These are phyloP conservation scores for Trichoderma guizhouense DNA, from an alignment of 2,329 filamentous ascomycete genomes.

Conservation along the genomic window DNA sequence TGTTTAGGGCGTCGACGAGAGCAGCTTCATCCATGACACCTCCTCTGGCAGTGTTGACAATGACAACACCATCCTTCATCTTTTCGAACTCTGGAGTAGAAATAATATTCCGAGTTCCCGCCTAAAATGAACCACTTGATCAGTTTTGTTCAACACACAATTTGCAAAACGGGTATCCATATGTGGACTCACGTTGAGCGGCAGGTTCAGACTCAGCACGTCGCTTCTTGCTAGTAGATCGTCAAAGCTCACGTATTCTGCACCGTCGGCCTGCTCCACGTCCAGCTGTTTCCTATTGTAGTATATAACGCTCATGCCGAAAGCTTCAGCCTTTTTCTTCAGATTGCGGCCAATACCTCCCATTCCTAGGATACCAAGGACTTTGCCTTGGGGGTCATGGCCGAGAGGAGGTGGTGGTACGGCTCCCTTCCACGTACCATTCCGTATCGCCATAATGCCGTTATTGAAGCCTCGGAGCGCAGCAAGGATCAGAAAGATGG, in stretches of 20 bases:
- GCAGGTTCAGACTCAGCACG: slow-evolving; percentile 37
- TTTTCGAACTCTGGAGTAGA: slow-evolving; percentile 34
- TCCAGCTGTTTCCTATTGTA: slow-evolving; percentile 39
- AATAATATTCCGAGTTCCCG: neutral
- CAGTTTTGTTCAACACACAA: neutral
- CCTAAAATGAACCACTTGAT: neutral
- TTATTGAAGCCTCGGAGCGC: slow-evolving; percentile 43
- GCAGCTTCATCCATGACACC: slow-evolving; percentile 47
- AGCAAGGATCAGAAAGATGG: slow-evolving; percentile 34
- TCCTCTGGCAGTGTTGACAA: slow-evolving; percentile 52
- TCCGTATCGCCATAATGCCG: slow-evolving; percentile 36
- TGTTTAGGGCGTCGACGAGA: slow-evolving; percentile 44
- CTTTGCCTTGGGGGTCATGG: slow-evolving; percentile 42
- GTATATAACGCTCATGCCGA: slow-evolving; percentile 44
- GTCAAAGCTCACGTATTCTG: slow-evolving; percentile 36
- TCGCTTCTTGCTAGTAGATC: slow-evolving; percentile 40
- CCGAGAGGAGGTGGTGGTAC: slow-evolving; percentile 28
- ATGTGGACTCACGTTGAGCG: neutral
- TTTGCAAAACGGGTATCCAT: neutral
- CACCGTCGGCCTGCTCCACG: slow-evolving; percentile 33
- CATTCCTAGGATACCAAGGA: slow-evolving; percentile 47
- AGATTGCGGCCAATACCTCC: slow-evolving; percentile 43
- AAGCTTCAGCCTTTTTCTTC: slow-evolving; percentile 37
- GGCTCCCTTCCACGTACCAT: slow-evolving; percentile 37
- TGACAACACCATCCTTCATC: slow-evolving; percentile 46